A percentile compares a stretch with the other conserved stretches of the same genome.
Evolutionary conservation across 2,329 filamentous ascomycete genomes (phyloP).

Genomic region (Pseudogymnoascus destructans): DNA sequence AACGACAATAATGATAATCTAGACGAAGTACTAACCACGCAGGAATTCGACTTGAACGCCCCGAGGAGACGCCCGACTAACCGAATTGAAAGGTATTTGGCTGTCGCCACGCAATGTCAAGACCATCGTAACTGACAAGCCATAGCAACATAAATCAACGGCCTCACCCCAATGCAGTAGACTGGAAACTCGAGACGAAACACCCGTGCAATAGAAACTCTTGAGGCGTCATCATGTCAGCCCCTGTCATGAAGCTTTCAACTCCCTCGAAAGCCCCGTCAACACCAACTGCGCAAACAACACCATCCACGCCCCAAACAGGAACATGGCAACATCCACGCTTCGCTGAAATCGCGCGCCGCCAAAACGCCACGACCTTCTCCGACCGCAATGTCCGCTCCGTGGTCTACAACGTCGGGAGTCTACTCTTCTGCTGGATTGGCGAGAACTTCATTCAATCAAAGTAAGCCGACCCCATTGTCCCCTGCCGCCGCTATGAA

Average conservation of each 20-base stretch:
- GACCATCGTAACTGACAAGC: background rate
- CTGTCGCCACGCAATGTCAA: background rate
- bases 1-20: conserved; percentile 7
- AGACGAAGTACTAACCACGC: conserved; percentile 5
- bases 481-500: conserved; percentile 3
- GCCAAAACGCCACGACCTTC: conserved; percentile 68
- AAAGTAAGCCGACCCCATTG: conserved; percentile 21
- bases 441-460: conserved; percentile 29
- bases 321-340: conserved; percentile 88
- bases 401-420: conserved; percentile 53
- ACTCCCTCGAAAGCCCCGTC: conserved; percentile 19
- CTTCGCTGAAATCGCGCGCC: conserved; percentile 71
- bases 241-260: background rate
- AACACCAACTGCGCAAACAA: conserved; percentile 22
- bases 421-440: conserved; percentile 37
- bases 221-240: background rate
- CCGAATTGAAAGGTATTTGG: background rate
- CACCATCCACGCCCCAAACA: conserved; percentile 28
- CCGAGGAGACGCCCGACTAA: background rate
- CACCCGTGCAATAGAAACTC: background rate
- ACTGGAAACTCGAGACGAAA: background rate
- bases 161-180: background rate
- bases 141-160: background rate
- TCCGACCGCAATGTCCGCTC: conserved; percentile 60
- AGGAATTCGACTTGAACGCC: background rate